Conservation (phyloP, 148 eudicot species). For the Rhododendron kiyosumense region DNA sequence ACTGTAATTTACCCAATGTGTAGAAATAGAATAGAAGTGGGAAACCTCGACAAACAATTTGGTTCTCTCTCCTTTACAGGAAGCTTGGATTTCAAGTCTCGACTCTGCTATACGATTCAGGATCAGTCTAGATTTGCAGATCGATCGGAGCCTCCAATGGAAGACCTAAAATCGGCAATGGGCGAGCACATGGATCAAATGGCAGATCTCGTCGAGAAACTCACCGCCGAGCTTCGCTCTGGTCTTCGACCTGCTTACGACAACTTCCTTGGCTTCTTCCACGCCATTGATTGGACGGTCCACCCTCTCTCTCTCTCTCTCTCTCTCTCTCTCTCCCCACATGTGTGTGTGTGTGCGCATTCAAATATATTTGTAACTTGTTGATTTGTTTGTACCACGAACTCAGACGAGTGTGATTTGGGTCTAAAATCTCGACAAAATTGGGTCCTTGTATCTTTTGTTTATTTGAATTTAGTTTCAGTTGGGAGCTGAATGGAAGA, state of each 20-base stretch:
- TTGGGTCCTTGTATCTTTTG: background rate
- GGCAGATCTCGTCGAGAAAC: conserved; percentile 70
- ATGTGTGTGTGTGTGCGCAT: background rate
- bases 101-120: background rate
- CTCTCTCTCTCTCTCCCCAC: background rate
- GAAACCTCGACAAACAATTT: too few relatives aligned
- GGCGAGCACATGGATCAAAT: conserved; percentile 76
- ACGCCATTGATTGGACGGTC: conserved; percentile 97
- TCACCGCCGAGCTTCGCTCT: conserved; percentile 53
- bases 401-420: background rate
- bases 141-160: conserved; percentile 35
- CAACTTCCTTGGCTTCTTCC: conserved; percentile 74
- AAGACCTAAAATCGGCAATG: conserved; percentile 60
- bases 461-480: background rate
- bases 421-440: background rate
- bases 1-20: background rate
- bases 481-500: background rate
- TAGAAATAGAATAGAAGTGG: background rate
- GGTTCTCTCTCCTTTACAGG: background rate
- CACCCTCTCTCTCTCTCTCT: background rate
- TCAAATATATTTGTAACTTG: background rate
- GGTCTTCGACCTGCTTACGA: conserved; percentile 77
- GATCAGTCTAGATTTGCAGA: background rate
- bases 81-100: background rate
- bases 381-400: background rate